Conservation (phyloP, 164 flowering plant species). For the Vitis rupestris region DNA sequence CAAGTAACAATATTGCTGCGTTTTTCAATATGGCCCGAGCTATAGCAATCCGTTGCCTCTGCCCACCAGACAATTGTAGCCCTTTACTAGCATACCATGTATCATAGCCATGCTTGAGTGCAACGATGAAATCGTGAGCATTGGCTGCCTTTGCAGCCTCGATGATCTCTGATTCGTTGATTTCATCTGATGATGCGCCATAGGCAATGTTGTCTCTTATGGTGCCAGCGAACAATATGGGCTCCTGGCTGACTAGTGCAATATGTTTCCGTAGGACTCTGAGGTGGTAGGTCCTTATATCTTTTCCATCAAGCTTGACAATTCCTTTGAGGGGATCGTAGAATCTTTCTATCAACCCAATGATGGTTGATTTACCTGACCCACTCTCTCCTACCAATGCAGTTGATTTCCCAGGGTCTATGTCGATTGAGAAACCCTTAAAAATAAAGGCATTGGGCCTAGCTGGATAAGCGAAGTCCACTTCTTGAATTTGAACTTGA, state of each 20-base stretch:
- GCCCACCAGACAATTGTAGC: conserved; percentile 47
- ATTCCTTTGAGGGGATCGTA: conserved; percentile 20
- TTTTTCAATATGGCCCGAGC: conserved; percentile 42
- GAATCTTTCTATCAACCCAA: conserved; percentile 31
- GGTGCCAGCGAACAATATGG: conserved; percentile 33
- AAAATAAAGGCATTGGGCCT: not conserved
- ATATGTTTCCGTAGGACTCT: conserved; percentile 35
- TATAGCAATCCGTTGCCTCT: conserved; percentile 48
- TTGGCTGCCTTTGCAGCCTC: conserved; percentile 39
- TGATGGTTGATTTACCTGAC: not conserved
- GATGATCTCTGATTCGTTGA: conserved; percentile 29
- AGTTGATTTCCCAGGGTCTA: not conserved
- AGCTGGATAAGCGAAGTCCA: not conserved
- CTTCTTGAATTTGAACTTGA: not conserved
- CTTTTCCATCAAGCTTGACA: conserved; percentile 34
- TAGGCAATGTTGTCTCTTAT: conserved; percentile 40
- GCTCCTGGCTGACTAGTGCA: conserved; percentile 1
- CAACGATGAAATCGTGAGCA: conserved; percentile 43
- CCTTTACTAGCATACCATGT: conserved; percentile 50
- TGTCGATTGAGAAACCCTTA: not conserved
- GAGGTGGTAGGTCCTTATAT: conserved; percentile 29
- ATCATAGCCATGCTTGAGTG: conserved; percentile 40
- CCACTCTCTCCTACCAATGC: not conserved
- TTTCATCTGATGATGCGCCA: conserved; percentile 22
- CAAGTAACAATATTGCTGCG: conserved; percentile 33